Conservation (phyloP, 2,329 filamentous ascomycete genomes). For the Aphanocladium album region DNA sequence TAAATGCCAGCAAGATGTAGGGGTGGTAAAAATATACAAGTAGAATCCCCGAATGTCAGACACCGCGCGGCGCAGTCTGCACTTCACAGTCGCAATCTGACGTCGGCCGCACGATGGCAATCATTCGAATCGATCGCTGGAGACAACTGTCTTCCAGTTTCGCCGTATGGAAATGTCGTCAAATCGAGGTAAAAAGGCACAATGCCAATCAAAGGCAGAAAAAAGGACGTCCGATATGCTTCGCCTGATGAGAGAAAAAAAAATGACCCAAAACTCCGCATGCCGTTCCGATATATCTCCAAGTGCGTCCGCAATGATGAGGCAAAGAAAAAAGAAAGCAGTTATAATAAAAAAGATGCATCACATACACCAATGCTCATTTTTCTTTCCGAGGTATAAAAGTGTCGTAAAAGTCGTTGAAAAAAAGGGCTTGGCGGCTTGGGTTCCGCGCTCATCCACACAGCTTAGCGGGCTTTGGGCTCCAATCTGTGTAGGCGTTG, state of each 20-base stretch:
- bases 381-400: conserved; percentile 2
- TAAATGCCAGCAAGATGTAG: not conserved
- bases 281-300: not conserved
- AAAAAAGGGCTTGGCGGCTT: not conserved
- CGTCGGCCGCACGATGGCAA: no score
- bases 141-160: not conserved
- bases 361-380: conserved; percentile 3
- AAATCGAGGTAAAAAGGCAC: not conserved
- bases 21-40: not conserved
- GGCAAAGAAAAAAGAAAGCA: not conserved
- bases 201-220: not conserved
- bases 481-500: not conserved
- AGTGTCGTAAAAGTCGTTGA: conserved; percentile 6
- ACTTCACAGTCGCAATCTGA: no score
- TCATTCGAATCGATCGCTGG: not conserved
- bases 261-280: not conserved
- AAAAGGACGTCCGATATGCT: not conserved
- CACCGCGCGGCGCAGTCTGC: not conserved
- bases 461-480: not conserved
- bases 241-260: not conserved
- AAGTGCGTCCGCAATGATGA: not conserved
- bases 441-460: not conserved
- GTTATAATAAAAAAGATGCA: not conserved
- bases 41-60: not conserved
- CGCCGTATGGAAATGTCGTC: not conserved